Evolutionary conservation across 2,329 filamentous ascomycete species (phyloP), one percentile per base, ranked within the genome.

Genomic region (Lasiodiplodia theobromae): DNA sequence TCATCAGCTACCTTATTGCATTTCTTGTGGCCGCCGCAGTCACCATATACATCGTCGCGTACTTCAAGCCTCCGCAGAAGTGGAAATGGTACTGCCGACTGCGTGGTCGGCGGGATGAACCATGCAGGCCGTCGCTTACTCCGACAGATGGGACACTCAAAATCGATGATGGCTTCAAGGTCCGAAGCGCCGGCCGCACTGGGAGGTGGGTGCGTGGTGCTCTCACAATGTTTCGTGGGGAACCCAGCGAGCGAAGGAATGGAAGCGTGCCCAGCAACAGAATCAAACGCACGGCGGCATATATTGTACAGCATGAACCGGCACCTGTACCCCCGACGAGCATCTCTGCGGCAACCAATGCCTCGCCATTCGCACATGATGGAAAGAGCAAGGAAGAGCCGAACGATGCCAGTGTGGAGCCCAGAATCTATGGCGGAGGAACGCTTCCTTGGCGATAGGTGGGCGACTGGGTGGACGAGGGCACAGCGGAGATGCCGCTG

Each of bases 21-120:
- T 64, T 64, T n/a, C 31, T 64, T 21, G 31, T 21, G 11, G 60
- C 60, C 60, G n/a, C 47, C n/a, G 60, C 31, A 11, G n/a, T 64
- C n/a, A 28, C 21, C 12, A 38, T 51, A 14, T 64, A 64, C 21
- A 49, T 64, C 25, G 7, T 64, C 47, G 60, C 31, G 16, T 64
- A 52, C 47, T 25, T 52, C 31, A 37, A 64, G 31, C 60, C 60
- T 12, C 60, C 47, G 31, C n/a, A 16, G 7, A 31, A 40, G n/a
- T 64, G 60, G 60, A 47, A 18, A 34, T 52, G 47, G 60, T 52
- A 64, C 47, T 64, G 47, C 18, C 28, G 60, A 5, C 31, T 52
- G 47, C 60, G 47, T 28, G 28, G 47, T 18, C 14, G 31, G 11
- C 44, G n/a, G 5, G 44, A 40, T n/a, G 47, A 31, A 21, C 60